Conservation (phyloP, 1,139 yeast genomes). For the Sugiyamaella neomexicana region DNA sequence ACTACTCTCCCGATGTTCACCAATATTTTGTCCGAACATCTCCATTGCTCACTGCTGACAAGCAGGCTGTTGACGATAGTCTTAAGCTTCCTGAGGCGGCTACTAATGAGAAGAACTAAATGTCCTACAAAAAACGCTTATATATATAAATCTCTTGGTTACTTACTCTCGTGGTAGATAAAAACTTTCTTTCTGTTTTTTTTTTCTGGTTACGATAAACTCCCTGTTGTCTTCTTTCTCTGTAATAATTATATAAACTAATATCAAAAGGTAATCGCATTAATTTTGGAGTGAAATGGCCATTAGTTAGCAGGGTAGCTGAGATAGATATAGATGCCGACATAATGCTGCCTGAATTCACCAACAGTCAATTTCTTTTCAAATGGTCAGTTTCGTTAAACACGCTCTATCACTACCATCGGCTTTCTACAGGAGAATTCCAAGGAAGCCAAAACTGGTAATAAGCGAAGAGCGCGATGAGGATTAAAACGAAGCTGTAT, state of each 20-base stretch:
- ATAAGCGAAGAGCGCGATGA: too few species aligned
- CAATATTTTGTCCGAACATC: constrained; percentile 41
- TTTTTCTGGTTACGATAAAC: constrained; percentile 12
- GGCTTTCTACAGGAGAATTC: too few species aligned
- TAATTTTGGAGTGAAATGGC: neutral
- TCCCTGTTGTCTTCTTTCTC: neutral
- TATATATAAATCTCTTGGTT: constrained; percentile 4
- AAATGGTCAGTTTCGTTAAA: too few species aligned
- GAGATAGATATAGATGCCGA: too few species aligned
- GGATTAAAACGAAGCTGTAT: too few species aligned
- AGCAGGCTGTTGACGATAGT: constrained; percentile 29
- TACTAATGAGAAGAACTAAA: constrained; percentile 16
- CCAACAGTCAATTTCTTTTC: too few species aligned
- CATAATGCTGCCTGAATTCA: too few species aligned
- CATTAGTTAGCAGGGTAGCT: too few species aligned
- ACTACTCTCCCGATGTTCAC: constrained; percentile 34
- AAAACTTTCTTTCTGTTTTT: neutral
- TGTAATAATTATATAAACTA: constrained; percentile 9
- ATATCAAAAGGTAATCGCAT: constrained; percentile 3
- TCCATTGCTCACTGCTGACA: constrained; percentile 34
- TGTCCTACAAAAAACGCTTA: neutral
- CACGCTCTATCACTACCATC: too few species aligned
- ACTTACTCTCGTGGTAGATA: neutral
- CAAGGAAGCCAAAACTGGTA: too few species aligned
- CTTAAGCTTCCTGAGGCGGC: constrained; percentile 32